Base-by-base conservation (phyloP, 495 filamentous ascomycete species). In the Penicillium salamii region DNA sequence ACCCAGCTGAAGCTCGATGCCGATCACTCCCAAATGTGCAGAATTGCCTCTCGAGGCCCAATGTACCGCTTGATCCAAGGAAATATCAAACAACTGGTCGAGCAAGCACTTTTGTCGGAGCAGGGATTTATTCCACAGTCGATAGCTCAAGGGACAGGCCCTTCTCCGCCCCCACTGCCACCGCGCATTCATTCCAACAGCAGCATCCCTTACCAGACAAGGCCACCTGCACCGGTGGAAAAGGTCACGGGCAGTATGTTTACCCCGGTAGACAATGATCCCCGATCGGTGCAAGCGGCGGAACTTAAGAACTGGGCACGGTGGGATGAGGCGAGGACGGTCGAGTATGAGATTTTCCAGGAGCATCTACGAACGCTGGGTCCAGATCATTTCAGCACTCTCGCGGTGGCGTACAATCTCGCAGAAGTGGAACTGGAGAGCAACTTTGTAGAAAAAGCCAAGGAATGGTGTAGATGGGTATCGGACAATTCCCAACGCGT, bases 21-120 rank as follows among this genome's bases (percentile, higher is more conserved):
- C 20, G 68, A 69, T 41, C 68, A 71, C 38, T 69, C 66, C 1
- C 60, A 68, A 36, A 71, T 71, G 68, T 71, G 68, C 54, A 71
- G 69, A 41, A 56, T 71, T 6, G 53, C 55, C 38, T 19, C 40
- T 18, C 57, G 62, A 7, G 68, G 68, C 0, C 60, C 68, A 3
- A 68, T 69, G 64, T 71, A 71, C 39, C 59, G 54, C n/a, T 46
- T 71, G 3, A 69, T 71, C 45, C 63, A 63, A 29, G 68, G 68
- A 3, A 71, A 71, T 29, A 68, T 69, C 52, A 71, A 69, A 33
- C 66, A 68, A 4, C 54, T 71, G 21, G 62, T 65, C 28, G 66
- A 69, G 17, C 66, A 69, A 37, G 62, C 67, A 7, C 50, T 71
- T 7, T 40, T 65, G 21, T 42, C 64, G 0, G 64, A 71, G 14